A percentile compares a stretch with the other conserved stretches of the same genome.
Conservation (phyloP, 2,329 filamentous ascomycete genomes). For the Zymoseptoria tritici region DNA sequence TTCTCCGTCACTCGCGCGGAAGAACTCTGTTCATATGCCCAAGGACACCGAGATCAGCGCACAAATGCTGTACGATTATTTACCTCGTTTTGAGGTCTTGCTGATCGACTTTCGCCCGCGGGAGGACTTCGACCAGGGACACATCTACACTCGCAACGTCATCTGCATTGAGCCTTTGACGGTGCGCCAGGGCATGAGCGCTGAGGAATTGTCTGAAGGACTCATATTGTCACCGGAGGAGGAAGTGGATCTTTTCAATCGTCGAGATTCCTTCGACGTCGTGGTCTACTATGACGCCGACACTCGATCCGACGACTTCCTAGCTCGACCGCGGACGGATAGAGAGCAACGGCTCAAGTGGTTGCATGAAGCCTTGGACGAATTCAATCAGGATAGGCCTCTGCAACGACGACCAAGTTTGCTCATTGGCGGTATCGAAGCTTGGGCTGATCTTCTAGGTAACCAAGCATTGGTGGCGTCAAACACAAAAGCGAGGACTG, state of each 20-base stretch:
- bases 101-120: constrained; percentile 80
- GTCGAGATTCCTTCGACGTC: constrained; percentile 69
- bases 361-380: constrained; percentile 69
- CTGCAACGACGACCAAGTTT: constrained; percentile 68
- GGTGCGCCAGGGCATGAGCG: constrained; percentile 59
- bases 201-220: constrained; percentile 58
- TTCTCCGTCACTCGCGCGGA: constrained; percentile 21
- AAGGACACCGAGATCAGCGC: constrained; percentile 58
- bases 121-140: constrained; percentile 75
- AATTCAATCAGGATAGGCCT: constrained; percentile 74
- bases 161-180: constrained; percentile 87
- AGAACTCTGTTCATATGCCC: constrained; percentile 42
- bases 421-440: constrained; percentile 72
- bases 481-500: constrained; percentile 46
- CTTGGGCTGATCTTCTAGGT: constrained; percentile 81
- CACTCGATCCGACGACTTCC: constrained; percentile 52
- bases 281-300: constrained; percentile 83
- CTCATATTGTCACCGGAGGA: constrained; percentile 62
- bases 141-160: constrained; percentile 74
- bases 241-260: constrained; percentile 70
- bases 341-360: constrained; percentile 53
- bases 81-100: constrained; percentile 61
- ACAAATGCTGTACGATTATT: constrained; percentile 62
- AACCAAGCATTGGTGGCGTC: constrained; percentile 54
- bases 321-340: constrained; percentile 38